Evolutionary conservation across 495 filamentous ascomycete species (phyloP), one percentile per base, ranked within the genome.

Genomic region (Lophiotrema nucula): DNA sequence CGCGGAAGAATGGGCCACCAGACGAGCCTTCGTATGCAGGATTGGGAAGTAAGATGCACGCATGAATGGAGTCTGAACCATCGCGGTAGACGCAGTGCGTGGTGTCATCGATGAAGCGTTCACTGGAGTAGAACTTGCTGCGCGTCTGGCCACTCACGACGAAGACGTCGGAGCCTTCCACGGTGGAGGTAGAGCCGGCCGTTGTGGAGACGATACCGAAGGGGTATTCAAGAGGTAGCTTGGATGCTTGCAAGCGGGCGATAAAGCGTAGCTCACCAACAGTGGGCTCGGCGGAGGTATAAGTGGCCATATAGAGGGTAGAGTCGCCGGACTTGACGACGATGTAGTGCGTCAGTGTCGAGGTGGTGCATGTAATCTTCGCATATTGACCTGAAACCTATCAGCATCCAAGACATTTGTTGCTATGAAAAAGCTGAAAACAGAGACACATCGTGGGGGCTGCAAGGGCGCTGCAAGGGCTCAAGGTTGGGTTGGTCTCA

Each of bases 91-190:
- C 77, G 70, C 84, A 87, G 60, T 86, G 82, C 6, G 77, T 75
- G 12, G 81, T 72, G 58, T 87, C 83, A 64, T 87, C 84, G 70
- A 87, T 86, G 70, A 86, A 86, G 0, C 81, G 74, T 13, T 83
- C 73, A 60, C 79, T 82, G 15, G 81, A 85, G 72, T 84, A 87
- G 73, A 87, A 87, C 68, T 87, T 87, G 68, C 78, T 81, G 22
- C 84, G 80, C 0, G 84, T 86, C 62, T 86, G 73, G 12, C 82
- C 80, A 57, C 77, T 65, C 31, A 86, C 80, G 28, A 82, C 44
- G 61, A 78, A 86, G 64, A 87, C 83, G 56, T 87, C 83, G 0
- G 78, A 80, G 18, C 83, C 83, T 64, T 86, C 84, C 39, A 87
- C 71, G 1, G 74, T 71, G 16, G 74, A 72, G 26, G 74, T 75